Evolutionary conservation across 345 rosid genomes (phyloP), one percentile per base, ranked within the genome.

Genomic region (Mangifera indica): DNA sequence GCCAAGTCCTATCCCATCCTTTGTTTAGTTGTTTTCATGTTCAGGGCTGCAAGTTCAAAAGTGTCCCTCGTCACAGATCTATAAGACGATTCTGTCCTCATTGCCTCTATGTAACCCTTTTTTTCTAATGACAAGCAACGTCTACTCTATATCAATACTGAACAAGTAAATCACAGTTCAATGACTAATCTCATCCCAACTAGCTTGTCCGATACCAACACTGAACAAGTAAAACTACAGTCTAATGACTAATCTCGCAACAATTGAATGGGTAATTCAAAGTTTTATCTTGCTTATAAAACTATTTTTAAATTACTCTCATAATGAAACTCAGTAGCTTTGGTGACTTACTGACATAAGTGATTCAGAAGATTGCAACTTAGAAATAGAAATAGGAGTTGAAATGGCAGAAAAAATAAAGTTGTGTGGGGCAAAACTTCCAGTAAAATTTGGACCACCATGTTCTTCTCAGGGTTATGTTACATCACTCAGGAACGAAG

Each of bases 11-110:
- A 13, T 14, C 61, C 73, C 25, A 22, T n/a, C 58, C 45, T 25
- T 46, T 46, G 74, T 32, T 29, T 70, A 17, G 73, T 48, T 59
- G 66, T 70, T 70, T 70, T 70, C 73, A 60, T 71, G 29, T 49
- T 46, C 52, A 46, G 17, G 13, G 17, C 48, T 10, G 46, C 29
- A 51, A 51, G 46, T 49, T 34, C 67, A 51, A 60, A 61, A 49
- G 29, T 34, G 49, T n/a, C 74, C 74, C 37, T 49, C 1, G n/a
- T 25, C 42, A 1, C 8, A 56, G 7, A 14, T 24, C 0, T 18
- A 26, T 17, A 59, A 59, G 57, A 70, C 65, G 0, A 61, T 60
- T 60, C 15, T 48, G 25, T 21, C 48, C 74, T 5, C 4, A 14
- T 24, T 67, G n/a, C 46, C 18, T 46, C 42, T 15, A 26, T 32